Evolutionary conservation across 1,139 yeast species (phyloP), one percentile per base, ranked within the genome.

Genomic region (Scheffersomyces insectosa): DNA sequence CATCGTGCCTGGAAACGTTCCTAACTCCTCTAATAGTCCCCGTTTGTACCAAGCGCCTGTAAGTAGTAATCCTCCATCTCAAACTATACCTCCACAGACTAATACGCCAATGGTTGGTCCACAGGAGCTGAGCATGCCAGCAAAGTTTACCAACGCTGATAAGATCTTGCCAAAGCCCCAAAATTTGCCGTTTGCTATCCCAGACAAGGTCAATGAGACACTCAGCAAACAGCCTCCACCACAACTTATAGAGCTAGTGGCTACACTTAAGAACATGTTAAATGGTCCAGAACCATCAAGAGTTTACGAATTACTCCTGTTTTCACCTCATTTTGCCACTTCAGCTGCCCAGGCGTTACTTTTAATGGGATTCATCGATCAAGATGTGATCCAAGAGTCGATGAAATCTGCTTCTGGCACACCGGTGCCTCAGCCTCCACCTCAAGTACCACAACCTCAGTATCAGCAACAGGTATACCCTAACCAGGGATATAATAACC

Each of bases 341-440:
- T 74, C 87, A 2, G 82, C 87, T 0, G 81, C 90, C 0, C 93
- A 86, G 59, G 87, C 89, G 3, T 68, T 86, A 48, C 62, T 85
- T n/a, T 69, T 84, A 38, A 85, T 85, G 91, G 95, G 93, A 0
- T 72, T 85, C 39, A 79, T 85, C 28, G 87, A 85, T 58, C 72
- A 75, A 34, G 83, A 80, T 34, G 85, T 83, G 14, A 80, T 85
- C 25, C 71, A 75, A 31, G 78, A 72, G 45, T 64, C 77, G 15
- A 69, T 69, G 68, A 67, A 66, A 36, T 54, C 66, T 4, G 68
- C 66, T 1, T 37, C 66, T 2, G 54, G 60, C 3, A 60, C 66
- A 4, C 65, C 63, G 33, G 47, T 53, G 8, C 49, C 52, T 3
- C 51, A 51, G 11, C 42, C 51, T 3, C 52, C 56, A 27, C 57